A percentile compares a stretch with the other conserved stretches of the same genome.
phyloP scores from a whole-genome alignment of 1,284 basidiomycete genomes.

The Spongiforma sp. region DNA sequence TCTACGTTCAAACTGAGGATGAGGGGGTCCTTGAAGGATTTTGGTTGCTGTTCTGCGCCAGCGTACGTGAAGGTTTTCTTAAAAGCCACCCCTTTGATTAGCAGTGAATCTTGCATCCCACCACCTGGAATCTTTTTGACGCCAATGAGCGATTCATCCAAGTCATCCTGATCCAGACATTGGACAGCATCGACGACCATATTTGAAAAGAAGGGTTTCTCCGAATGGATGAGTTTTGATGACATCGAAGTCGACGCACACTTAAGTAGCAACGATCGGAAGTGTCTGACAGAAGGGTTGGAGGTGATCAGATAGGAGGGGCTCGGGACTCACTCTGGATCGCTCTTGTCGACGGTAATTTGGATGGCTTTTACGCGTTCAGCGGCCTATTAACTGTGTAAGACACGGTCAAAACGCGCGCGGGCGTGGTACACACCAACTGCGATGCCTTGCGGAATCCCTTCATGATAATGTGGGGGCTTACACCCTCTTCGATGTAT shows the following conservation, averaged over 20 bases:
- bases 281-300: slow-evolving; percentile 61
- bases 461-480: slow-evolving; percentile 97
- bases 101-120: slow-evolving; percentile 95
- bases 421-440: slow-evolving; percentile 60
- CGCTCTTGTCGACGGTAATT: slow-evolving; percentile 88
- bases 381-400: slow-evolving; percentile 64
- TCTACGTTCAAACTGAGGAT: slow-evolving; percentile 98
- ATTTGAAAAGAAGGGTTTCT: slow-evolving; percentile 98
- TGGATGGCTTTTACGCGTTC: slow-evolving; percentile 91
- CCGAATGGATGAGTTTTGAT: slow-evolving; percentile 98
- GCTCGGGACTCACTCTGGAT: slow-evolving; percentile 75
- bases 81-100: slow-evolving; percentile 94
- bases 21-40: slow-evolving; percentile 88
- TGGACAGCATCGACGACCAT: slow-evolving; percentile 99
- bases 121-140: slow-evolving; percentile 99
- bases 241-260: slow-evolving; percentile 99
- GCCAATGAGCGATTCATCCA: slow-evolving; percentile 97
- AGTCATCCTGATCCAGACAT: slow-evolving; percentile 90
- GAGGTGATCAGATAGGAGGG: slow-evolving; percentile 9
- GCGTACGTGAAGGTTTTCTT: slow-evolving; percentile 99
- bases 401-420: slow-evolving; percentile 8
- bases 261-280: slow-evolving; percentile 94
- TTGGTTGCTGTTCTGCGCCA: slow-evolving; percentile 99
- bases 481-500: slow-evolving; percentile 97
- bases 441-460: slow-evolving; percentile 91